Base-by-base conservation (phyloP, 148 eudicot species). In the Tetragonia tetragonoides region DNA sequence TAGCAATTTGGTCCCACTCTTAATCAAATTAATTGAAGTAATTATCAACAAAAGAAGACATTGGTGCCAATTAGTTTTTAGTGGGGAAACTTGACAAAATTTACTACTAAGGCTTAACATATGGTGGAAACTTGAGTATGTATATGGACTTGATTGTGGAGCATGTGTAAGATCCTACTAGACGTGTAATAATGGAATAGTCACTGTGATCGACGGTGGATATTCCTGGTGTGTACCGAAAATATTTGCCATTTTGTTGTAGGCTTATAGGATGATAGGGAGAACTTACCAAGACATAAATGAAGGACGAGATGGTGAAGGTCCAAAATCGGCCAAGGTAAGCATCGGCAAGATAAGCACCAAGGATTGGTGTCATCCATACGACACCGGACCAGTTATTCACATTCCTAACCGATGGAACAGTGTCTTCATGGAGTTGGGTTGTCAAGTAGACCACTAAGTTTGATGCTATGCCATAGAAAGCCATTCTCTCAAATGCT, bases 251-350 rank as follows among this genome's bases (percentile, higher is more conserved):
- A 46, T 46, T 46, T 2, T 10, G 11, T 46, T 0, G 57, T 10
- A 53, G 59, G 10, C 23, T 47, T 11, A 34, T 10, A 62, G 41
- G 72, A 59, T 65, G 9, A 47, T 23, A 65, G 28, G 23, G 60
- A 78, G 57, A 62, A 11, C 16, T 77, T 93, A 93, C 98, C 87
- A 87, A 46, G 79, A 92, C 92, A 72, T 94, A 94, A 34, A 92
- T 78, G 74, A 94, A 83, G 18, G 97, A 91, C 46, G 94, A 89
- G 62, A 92, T 59, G 20, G 97, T 89, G 86, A 94, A 94, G 4
- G 98, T 94, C 97, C 98, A 92, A 81, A 87, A 94, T 18, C 98
- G 90, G 65, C 98, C 98, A 56, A 92, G 82, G 79, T 84, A 94
- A 24, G 97, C 80, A 74, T 94, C 98, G 24, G 98, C 94, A 5